Evolutionary conservation across 2,329 filamentous ascomycete genomes (phyloP), one percentile per base, ranked within the genome.

Genomic region (Onygenales sp.): DNA sequence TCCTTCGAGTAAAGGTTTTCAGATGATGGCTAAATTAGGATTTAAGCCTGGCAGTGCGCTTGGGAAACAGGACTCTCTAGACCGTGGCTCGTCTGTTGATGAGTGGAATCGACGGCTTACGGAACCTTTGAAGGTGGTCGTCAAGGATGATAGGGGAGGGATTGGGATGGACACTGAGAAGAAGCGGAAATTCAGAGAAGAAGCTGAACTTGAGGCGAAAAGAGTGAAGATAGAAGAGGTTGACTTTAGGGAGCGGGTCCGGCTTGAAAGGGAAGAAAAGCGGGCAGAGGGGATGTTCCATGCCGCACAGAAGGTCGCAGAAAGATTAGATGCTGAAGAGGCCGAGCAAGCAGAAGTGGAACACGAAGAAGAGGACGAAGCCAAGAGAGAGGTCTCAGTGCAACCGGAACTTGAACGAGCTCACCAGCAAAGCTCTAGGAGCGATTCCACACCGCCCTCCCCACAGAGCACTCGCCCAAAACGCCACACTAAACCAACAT

Each of bases 11-110:
- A 97, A 96, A 66, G 93, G 92, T 1, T 82, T 94, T 57, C 83
- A 88, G 59, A 96, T 98, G 89, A 95, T 98, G 91, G 86, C 88
- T 21, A 92, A 88, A 70, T 88, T 98, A 78, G 93, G 93, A 0
- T 98, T 94, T 73, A 85, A 83, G 54, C 76, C 81, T 17, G 90
- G 91, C 27, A 83, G 82, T 37, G 79, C 83, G 0, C 74, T 97
- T 2, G 93, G 93, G 1, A 82, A 80, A 60, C 74, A 76, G n/a
- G 71, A 72, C 7, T 56, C 65, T n/a, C 62, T 61, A 10, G 62
- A 63, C 37, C 13, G 32, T 27, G 52, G 49, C n/a, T 52, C 53
- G 6, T 36, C 49, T 13, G 55, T 54, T 8, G 56, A 54, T 39
- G 59, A 49, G 33, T 54, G 62, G 58, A 61, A 61, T 42, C 60